Base-by-base conservation (phyloP, 345 rosid species). In the Limnanthes douglasii region DNA sequence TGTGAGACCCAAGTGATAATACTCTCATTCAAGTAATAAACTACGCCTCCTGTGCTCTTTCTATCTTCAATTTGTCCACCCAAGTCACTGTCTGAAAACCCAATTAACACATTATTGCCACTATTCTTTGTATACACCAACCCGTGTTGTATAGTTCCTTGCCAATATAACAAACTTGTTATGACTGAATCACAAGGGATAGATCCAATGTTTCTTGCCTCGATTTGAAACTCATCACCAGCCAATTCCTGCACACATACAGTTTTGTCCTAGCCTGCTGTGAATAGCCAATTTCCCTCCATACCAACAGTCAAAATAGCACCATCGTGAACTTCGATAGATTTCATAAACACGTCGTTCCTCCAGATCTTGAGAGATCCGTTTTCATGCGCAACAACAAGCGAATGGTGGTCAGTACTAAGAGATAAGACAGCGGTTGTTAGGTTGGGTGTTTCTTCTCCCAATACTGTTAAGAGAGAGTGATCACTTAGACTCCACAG, bases 181-280 rank as follows among this genome's bases (percentile, higher is more conserved):
- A 83, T 43, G 16, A 68, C 86, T 22, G 95, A 76, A 36, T 48
- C 49, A 38, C 86, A 67, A 12, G 71, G 41, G 46, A 79, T 69
- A n/a, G 90, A 79, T 37, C 90, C 97, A 39, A 73, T 45, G 6
- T 58, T 39, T 47, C 54, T 50, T 29, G 54, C 54, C 15, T 83
- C 77, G 36, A 76, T 9, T 15, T 59, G 60, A 47, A 68, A 61
- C 40, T 68, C 93, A 65, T 76, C 86, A 39, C 73, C 78, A 13
- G 64, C 57, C 48, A 88, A 21, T 62, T 79, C 97, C 97, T 83
- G 57, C 37, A 80, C 54, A 43, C 34, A 53, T 55, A 88, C 35
- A 43, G 57, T 67, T 60, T 65, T 79, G 68, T 83, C 97, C 95
- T 90, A 76, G 27, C 97, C 94, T 59, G 85, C 95, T 1, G 78